Evolutionary conservation across 2,329 filamentous ascomycete species (phyloP), one percentile per base, ranked within the genome.

Genomic region (Aureobasidium pullulans): DNA sequence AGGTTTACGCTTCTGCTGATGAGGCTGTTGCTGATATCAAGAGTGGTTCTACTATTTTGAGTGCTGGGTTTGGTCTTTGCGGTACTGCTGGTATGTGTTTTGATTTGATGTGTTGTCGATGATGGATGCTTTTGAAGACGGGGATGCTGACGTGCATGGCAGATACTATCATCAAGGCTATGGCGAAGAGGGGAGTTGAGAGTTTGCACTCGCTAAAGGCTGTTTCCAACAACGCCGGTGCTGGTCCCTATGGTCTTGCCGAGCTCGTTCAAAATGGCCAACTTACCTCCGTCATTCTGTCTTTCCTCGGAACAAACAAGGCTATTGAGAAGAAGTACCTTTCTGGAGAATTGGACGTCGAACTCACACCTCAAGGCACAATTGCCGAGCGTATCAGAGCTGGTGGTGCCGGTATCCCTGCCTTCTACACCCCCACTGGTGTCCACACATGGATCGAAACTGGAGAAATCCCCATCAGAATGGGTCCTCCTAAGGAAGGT

Each of bases 271-370:
- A 90, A 87, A 65, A 83, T 89, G 73, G 89, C 70, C 92, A 96
- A 77, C 87, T 96, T 75, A 85, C 82, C 73, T 94, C 94, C 78
- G 95, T 96, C 86, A 86, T 96, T 69, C 89, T 91, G 40, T 93
- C 88, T 68, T 96, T 96, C 73, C 91, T 96, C 52, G 92, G 92
- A 71, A 90, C 94, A 76, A 96, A 96, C 79, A 96, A 95, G 79
- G 89, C 87, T 6, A 90, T 96, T 63, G 92, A 96, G 78, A 80
- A 81, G 71, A 94, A 93, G 86, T 96, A 96, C 72, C 79, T 96
- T 57, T 88, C 84, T 2, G 92, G 92, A 60, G 81, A 95, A 72
- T 85, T 96, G 59, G 90, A 95, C 73, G 83, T 96, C 46, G 92
- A 96, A 76, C 83, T 96, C 65, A 95, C 89, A 3, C 92, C 92